A percentile compares a stretch with the other conserved stretches of the same genome.
Conservation (phyloP, 2,329 filamentous ascomycete genomes). For the Fusarium sp. region DNA sequence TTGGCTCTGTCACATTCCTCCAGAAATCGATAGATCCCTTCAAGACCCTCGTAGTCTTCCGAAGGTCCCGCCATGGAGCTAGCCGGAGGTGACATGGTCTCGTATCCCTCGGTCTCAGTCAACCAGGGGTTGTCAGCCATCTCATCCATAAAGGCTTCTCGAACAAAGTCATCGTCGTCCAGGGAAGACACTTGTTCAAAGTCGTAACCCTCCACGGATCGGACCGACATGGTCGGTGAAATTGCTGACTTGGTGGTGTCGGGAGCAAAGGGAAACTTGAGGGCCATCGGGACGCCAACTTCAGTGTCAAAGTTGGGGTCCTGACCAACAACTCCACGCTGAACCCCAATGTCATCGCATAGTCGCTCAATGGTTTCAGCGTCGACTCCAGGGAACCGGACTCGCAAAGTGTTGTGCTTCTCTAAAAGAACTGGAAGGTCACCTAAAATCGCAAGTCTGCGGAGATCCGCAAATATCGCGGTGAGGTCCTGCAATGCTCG, state of each 20-base stretch:
- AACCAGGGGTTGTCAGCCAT: conserved; percentile 62
- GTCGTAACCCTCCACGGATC: conserved; percentile 58
- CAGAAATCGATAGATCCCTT: conserved; percentile 69
- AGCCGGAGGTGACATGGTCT: conserved; percentile 61
- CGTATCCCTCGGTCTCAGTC: conserved; percentile 61
- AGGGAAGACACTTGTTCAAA: conserved; percentile 53
- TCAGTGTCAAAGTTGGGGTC: conserved; percentile 78
- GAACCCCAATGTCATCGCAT: conserved; percentile 88
- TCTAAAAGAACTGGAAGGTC: conserved; percentile 86
- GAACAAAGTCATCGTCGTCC: conserved; percentile 51
- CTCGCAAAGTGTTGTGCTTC: conserved; percentile 74
- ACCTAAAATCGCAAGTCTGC: conserved; percentile 79
- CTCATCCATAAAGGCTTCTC: conserved; percentile 57
- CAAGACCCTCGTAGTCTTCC: conserved; percentile 65
- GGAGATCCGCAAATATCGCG: conserved; percentile 82
- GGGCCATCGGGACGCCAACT: conserved; percentile 77
- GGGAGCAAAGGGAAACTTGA: conserved; percentile 89
- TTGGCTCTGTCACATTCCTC: conserved; percentile 66
- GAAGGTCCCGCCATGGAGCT: conserved; percentile 59
- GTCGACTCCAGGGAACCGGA: conserved; percentile 93
- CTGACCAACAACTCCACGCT: conserved; percentile 81
- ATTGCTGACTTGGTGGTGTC: conserved; percentile 54
- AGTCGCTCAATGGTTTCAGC: conserved; percentile 82
- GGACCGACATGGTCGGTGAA: conserved; percentile 62
- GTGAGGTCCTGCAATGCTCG: conserved; percentile 87